Evolutionary conservation across 192 early-diverging fungal species (phyloP).

Genomic region (Coemansia sp.): DNA sequence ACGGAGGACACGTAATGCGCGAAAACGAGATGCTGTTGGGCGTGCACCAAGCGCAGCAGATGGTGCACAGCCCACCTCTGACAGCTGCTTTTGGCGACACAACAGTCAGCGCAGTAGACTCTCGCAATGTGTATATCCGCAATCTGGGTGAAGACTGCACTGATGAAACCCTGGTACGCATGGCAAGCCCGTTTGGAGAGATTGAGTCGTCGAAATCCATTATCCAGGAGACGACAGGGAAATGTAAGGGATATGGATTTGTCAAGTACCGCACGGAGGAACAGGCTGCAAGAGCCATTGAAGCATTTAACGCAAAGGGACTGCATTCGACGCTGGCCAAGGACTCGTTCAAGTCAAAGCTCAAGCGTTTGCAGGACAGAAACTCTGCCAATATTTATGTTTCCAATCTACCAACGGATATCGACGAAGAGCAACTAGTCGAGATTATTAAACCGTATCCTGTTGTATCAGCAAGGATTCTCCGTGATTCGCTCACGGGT

Average conservation of each 20-base stretch:
- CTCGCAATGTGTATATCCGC: constrained; percentile 78
- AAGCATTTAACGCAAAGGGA: constrained; percentile 63
- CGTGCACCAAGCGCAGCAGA: background rate
- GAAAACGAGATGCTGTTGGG: background rate
- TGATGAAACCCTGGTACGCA: constrained; percentile 63
- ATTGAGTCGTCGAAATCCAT: constrained; percentile 84
- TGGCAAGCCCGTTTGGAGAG: constrained; percentile 67
- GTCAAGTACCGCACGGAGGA: constrained; percentile 75
- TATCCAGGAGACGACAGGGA: constrained; percentile 71
- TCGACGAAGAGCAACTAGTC: constrained; percentile 66
- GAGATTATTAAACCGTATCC: constrained; percentile 64
- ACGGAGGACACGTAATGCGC: background rate
- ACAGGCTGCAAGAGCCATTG: constrained; percentile 67
- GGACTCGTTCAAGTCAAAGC: constrained; percentile 69
- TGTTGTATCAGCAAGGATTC: constrained; percentile 72
- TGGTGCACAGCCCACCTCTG: constrained; percentile 12
- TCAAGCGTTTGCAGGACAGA: constrained; percentile 71
- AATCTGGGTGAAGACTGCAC: constrained; percentile 66
- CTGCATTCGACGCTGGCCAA: constrained; percentile 75
- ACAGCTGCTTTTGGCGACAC: background rate
- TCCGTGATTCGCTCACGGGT: constrained; percentile 65
- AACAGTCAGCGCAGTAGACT: constrained; percentile 19
- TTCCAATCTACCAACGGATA: constrained; percentile 74
- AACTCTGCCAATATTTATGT: constrained; percentile 81
- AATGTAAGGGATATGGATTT: constrained; percentile 90